Conservation (phyloP, 805 yeast species). For the Candida montana region DNA sequence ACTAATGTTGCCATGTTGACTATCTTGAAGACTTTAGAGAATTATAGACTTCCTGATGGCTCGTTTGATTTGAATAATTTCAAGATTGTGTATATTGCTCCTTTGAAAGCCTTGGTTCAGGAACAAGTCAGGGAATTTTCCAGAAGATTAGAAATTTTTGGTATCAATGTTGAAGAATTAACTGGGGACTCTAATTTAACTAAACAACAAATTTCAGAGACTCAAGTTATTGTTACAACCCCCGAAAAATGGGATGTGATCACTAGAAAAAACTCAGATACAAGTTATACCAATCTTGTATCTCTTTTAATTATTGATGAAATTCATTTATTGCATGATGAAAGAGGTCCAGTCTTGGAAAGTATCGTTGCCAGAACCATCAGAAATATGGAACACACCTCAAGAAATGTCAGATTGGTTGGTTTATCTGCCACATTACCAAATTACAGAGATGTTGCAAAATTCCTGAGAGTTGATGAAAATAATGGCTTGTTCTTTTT, state of each 20-base stretch:
- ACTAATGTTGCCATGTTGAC: slow-evolving; percentile 93
- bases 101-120: slow-evolving; percentile 89
- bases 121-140: slow-evolving; percentile 88
- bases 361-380: slow-evolving; percentile 75
- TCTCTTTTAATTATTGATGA: slow-evolving; percentile 81
- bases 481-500: slow-evolving; percentile 67
- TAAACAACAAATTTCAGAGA: slow-evolving; percentile 65
- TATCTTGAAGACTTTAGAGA: slow-evolving; percentile 54
- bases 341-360: slow-evolving; percentile 92
- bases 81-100: slow-evolving; percentile 86
- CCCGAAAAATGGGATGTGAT: slow-evolving; percentile 98
- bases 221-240: slow-evolving; percentile 85
- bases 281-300: slow-evolving; percentile 59
- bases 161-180: slow-evolving; percentile 72
- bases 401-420: slow-evolving; percentile 57
- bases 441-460: slow-evolving; percentile 81
- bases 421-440: slow-evolving; percentile 94
- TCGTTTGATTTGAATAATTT: slow-evolving; percentile 49
- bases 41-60: slow-evolving; percentile 45
- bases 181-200: slow-evolving; percentile 86
- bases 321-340: slow-evolving; percentile 87
- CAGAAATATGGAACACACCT: slow-evolving; percentile 38
- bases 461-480: slow-evolving; percentile 62
- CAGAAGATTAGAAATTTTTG: slow-evolving; percentile 58
- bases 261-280: slow-evolving; percentile 73